phyloP scores from a whole-genome alignment of 331 rosid species.

The Ulmus americana region DNA sequence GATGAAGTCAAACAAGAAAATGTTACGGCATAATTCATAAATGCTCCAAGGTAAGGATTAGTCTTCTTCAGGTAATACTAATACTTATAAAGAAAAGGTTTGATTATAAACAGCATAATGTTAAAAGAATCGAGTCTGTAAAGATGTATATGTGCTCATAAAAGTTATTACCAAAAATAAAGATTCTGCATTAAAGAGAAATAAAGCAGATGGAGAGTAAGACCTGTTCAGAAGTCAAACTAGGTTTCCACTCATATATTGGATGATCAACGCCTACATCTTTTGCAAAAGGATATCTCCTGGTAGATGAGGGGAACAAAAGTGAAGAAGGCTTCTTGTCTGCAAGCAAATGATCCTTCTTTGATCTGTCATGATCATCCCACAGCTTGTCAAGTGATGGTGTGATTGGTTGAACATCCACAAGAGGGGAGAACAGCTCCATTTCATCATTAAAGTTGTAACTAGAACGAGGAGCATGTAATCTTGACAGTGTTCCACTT shows the following conservation, averaged over 20 bases:
- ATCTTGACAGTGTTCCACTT: constrained; percentile 61
- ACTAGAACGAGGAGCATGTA: constrained; percentile 72
- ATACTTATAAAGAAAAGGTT: background rate
- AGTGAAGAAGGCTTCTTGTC: constrained; percentile 64
- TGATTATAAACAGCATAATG: background rate
- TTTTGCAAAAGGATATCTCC: constrained; percentile 62
- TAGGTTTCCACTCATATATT: constrained; percentile 74
- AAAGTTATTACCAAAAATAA: constrained; percentile 16
- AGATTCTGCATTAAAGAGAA: constrained; percentile 12
- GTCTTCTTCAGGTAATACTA: background rate
- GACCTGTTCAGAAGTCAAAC: constrained; percentile 67
- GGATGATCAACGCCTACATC: constrained; percentile 63
- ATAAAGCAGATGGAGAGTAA: constrained; percentile 21
- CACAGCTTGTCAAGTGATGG: constrained; percentile 65
- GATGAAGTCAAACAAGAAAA: background rate
- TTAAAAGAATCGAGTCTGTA: background rate
- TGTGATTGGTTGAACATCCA: constrained; percentile 92
- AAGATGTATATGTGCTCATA: constrained; percentile 1
- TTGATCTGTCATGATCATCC: constrained; percentile 69
- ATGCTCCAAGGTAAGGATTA: background rate
- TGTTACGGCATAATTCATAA: background rate
- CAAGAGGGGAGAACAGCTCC: constrained; percentile 98
- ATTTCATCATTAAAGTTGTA: constrained; percentile 91
- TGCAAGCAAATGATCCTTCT: constrained; percentile 58
- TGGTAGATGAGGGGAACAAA: constrained; percentile 62